Conservation (phyloP, 768 basidiomycete genomes). For the Exidia glandulosa region DNA sequence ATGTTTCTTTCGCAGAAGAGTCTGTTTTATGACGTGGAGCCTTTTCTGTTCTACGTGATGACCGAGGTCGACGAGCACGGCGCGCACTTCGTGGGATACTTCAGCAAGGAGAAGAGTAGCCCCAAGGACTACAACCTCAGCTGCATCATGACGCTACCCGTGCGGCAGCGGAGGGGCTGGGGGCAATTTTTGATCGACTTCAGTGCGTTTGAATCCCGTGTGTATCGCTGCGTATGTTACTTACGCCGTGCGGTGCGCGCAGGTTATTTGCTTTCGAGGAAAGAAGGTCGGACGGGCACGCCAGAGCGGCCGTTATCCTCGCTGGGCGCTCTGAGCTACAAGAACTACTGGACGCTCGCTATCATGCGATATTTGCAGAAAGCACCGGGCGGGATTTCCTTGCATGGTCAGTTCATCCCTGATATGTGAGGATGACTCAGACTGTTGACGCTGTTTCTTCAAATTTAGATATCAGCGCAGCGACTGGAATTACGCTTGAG, state of each 20-base stretch:
- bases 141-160: conserved; percentile 98
- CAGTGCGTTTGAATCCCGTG: conserved; percentile 45
- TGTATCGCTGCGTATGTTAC: background rate
- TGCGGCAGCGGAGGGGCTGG: conserved; percentile 92
- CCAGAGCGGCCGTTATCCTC: conserved; percentile 94
- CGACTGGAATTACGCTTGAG: conserved; percentile 85
- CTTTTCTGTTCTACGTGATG: conserved; percentile 97
- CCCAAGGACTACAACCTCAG: conserved; percentile 95
- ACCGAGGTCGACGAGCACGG: conserved; percentile 84
- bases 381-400: conserved; percentile 45
- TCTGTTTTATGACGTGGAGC: conserved; percentile 97
- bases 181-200: conserved; percentile 96
- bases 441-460: conserved; percentile 10
- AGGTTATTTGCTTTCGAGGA: conserved; percentile 96
- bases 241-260: background rate
- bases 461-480: conserved; percentile 61
- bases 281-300: conserved; percentile 80
- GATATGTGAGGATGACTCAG: conserved; percentile 1
- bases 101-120: conserved; percentile 96
- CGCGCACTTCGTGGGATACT: conserved; percentile 93
- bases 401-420: conserved; percentile 53
- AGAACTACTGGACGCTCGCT: conserved; percentile 85
- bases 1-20: conserved; percentile 99
- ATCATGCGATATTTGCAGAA: conserved; percentile 68
- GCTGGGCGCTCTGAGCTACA: conserved; percentile 89